Base-by-base conservation (phyloP, 192 early-diverging fungal species). In the Glomus cerebriforme region DNA sequence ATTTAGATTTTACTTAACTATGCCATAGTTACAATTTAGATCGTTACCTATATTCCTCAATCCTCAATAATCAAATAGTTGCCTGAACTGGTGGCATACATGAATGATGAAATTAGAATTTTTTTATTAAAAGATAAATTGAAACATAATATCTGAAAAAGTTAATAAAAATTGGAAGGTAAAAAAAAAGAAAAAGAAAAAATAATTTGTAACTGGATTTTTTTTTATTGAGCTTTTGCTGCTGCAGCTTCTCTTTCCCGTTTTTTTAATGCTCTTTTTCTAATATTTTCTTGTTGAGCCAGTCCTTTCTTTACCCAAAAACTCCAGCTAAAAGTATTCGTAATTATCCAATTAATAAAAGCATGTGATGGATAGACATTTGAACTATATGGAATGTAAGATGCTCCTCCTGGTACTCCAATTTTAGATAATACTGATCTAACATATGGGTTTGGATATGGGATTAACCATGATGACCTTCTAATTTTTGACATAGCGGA, bases 401-500 rank as follows among this genome's bases (percentile, higher is more conserved):
- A 87, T 17, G 90, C 83, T 27, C 92, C 94, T 17, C 90, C 90
- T 73, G 87, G 78, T 29, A 92, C 81, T 70, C 93, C 93, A 71
- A 95, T 86, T 82, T 92, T 89, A 10, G 79, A 74, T 45, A 99
- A 83, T 70, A 93, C 94, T 17, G 82, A 74, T 27, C 84, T 79
- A 58, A 97, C 96, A 85, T 95, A 99, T 26, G 88, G 86, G 76
- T 90, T 90, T 29, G 96, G 89, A 77, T 91, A 83, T 9, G 97
- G 97, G 34, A 96, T 92, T 59, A 94, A 70, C 67, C 91, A 90
- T n/a, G 83, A 88, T n/a, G 96, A 86, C 76, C 87, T 89, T 60
- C 94, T 84, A 69, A 98, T 96, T 87, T 98, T 98, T 75, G 92
- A 92, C 98, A 99, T 98, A 66, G 90, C 88, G 13, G 98, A 94